These are phyloP conservation scores for Neurospora discreta DNA, from an alignment of 495 filamentous ascomycete species.

Conservation along the genomic window DNA sequence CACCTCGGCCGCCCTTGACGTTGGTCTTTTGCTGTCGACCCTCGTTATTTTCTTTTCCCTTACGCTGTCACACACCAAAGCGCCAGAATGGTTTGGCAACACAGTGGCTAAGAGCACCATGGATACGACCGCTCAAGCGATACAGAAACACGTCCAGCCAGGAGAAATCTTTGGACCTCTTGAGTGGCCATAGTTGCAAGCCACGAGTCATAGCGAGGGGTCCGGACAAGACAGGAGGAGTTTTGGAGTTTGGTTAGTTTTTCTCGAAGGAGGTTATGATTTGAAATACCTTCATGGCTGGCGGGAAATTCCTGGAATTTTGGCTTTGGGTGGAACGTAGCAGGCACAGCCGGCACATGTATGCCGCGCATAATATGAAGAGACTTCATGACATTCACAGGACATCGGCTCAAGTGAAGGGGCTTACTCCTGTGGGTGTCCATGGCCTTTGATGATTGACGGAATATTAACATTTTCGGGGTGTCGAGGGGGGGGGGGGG, in stretches of 20 bases:
- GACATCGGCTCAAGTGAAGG: background rate
- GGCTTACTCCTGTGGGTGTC: background rate
- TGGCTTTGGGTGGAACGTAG: background rate
- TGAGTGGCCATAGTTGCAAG: slow-evolving; percentile 23
- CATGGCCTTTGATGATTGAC: background rate
- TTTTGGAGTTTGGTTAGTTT: background rate
- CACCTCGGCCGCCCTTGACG: slow-evolving; percentile 59
- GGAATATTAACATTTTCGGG: background rate
- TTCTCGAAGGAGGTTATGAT: background rate
- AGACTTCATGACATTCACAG: background rate
- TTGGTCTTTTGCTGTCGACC: slow-evolving; percentile 52
- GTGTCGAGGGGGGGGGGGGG: no score
- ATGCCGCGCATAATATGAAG: background rate
- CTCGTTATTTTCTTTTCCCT: slow-evolving; percentile 64
- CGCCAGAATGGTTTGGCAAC: slow-evolving; percentile 61
- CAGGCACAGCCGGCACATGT: background rate
- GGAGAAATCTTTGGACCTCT: slow-evolving; percentile 38
- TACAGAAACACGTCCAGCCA: slow-evolving; percentile 21
- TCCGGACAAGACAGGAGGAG: background rate
- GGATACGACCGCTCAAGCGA: slow-evolving; percentile 22
- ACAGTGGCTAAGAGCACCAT: slow-evolving; percentile 30
- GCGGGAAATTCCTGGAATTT: background rate
- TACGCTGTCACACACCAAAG: slow-evolving; percentile 37
- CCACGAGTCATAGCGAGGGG: background rate
- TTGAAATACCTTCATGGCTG: background rate